These are phyloP conservation scores for Pisolithus sp. DNA, from an alignment of 768 basidiomycete species.

Conservation along the genomic window DNA sequence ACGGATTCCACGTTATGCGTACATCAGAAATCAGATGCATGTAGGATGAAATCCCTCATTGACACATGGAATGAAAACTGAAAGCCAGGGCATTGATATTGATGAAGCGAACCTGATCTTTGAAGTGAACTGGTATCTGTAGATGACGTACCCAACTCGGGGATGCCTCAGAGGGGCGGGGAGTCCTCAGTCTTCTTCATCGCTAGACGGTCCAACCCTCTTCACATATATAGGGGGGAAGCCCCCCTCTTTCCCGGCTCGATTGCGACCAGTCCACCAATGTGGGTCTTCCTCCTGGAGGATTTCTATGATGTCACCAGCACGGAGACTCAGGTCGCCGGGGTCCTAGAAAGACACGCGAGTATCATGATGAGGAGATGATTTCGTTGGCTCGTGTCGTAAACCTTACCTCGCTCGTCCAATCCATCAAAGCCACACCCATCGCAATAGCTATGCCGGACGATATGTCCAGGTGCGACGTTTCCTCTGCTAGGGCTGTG, in stretches of 20 bases:
- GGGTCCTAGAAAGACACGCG: constrained; percentile 45
- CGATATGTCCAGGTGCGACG: constrained; percentile 21
- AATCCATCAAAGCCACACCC: constrained; percentile 26
- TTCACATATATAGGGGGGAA: constrained; percentile 79
- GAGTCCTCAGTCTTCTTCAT: constrained; percentile 8
- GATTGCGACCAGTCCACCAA: constrained; percentile 79
- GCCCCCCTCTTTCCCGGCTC: constrained; percentile 56
- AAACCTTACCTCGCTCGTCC: constrained; percentile 23
- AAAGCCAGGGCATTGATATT: neutral
- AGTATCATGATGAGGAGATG: constrained; percentile 1
- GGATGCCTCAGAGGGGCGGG: constrained; percentile 17
- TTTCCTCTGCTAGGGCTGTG: constrained; percentile 15
- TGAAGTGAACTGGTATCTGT: constrained; percentile 6
- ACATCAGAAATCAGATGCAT: no score
- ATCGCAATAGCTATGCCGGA: constrained; percentile 7
- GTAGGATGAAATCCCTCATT: no score
- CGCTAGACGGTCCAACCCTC: constrained; percentile 32
- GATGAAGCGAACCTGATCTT: constrained; percentile 10
- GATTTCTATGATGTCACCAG: constrained; percentile 76
- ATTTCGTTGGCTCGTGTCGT: no score
- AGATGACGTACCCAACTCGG: constrained; percentile 9
- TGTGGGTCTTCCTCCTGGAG: constrained; percentile 75
- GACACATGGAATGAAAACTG: no score
- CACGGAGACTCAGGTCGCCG: constrained; percentile 67
- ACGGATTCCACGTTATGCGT: no score